Base-by-base conservation (phyloP, 495 filamentous ascomycete genomes). In the Penicillium flavigenum region DNA sequence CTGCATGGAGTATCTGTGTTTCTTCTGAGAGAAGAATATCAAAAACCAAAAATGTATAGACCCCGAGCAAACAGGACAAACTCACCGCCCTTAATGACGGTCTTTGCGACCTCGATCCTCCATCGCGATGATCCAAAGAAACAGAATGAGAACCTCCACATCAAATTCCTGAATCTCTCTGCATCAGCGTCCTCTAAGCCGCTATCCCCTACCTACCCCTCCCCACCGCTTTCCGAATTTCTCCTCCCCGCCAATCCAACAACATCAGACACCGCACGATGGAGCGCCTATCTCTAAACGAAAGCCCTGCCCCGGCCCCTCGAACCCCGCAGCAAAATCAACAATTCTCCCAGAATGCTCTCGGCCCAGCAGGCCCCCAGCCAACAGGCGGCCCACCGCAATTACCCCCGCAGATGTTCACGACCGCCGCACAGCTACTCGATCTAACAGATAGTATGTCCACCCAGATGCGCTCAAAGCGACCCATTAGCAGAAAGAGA, bases 401-500 rank as follows among this genome's bases (percentile, higher is more conserved):
- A 65, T 70, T 82, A 57, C 79, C 78, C 12, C 80, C 75, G 46
- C 90, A 98, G 78, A 97, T 98, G 92, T 98, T 98, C 78, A 96
- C 95, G 16, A 98, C 94, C 4, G 92, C 94, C 43, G 91, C 94
- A 49, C 93, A 97, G 72, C 76, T 98, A 43, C 74, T 98, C 38
- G 94, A 98, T 72, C 80, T 98, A 63, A 97, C 94, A 60, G 94
- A 98, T 76, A 98, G 93, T 98, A 82, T 31, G 72, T 72, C 51
- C 34, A 47, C 22, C 7, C 16, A 39, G 36, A 6, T 0, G 36
- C n/a, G n/a, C 7, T 7, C 4, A n/a, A n/a, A 39, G 16, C 36
- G 36, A 17, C 36, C 3, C n/a, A 39, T 5, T n/a, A 39, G 16
- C 36, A 17, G 36, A 39, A 36, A 38, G 34, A 38, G 5, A 38